phyloP scores from a whole-genome alignment of 306 rosid species.

The Astragalus glycyphyllos region DNA sequence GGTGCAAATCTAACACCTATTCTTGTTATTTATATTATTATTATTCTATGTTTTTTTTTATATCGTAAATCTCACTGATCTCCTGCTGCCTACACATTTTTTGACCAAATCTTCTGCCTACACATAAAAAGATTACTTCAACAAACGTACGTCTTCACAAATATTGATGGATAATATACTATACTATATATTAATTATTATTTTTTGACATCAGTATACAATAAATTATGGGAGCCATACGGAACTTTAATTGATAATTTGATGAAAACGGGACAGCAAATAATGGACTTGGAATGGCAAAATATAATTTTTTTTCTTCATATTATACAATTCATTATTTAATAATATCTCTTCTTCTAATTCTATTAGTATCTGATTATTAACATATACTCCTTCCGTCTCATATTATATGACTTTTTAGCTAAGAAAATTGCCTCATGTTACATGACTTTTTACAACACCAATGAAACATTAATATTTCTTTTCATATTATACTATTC shows the following conservation, averaged over 20 bases:
- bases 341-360: too few relatives aligned
- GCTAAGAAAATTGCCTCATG: too few relatives aligned
- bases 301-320: neutral
- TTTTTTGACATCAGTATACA: neutral
- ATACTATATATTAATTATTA: too few relatives aligned
- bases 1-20: conserved; percentile 40
- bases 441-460: too few relatives aligned
- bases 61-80: conserved; percentile 23
- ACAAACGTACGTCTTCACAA: neutral
- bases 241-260: conserved; percentile 28
- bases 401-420: too few relatives aligned
- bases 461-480: too few relatives aligned
- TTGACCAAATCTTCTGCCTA: neutral
- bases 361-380: too few relatives aligned
- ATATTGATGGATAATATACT: conserved; percentile 21
- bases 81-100: neutral
- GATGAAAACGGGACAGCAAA: neutral
- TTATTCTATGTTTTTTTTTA: conserved; percentile 2
- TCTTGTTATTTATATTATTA: conserved; percentile 15
- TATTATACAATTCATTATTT: too few relatives aligned
- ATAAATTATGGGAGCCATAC: conserved; percentile 43
- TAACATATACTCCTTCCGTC: too few relatives aligned
- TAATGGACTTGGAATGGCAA: neutral
- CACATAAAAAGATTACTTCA: conserved; percentile 34
- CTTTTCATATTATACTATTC: too few relatives aligned